Percentiles rank a stretch among this genome's conserved stretches.
phyloP scores from a whole-genome alignment of 2,329 filamentous ascomycete genomes.

The Nectriaceae sp. region DNA sequence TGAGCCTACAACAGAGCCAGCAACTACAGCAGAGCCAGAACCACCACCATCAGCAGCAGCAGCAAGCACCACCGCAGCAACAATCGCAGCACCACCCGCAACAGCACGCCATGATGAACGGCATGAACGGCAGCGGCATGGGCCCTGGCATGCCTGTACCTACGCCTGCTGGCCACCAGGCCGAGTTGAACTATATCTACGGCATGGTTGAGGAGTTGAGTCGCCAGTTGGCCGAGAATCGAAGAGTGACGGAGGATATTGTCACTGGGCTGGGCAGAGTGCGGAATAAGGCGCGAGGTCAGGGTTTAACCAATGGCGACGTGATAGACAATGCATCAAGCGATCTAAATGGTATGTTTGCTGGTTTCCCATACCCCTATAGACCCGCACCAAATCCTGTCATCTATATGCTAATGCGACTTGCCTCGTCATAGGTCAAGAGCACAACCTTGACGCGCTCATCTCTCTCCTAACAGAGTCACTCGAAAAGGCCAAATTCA shows the following conservation, averaged over 20 bases:
- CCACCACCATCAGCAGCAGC: constrained; percentile 22
- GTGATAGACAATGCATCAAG: constrained; percentile 57
- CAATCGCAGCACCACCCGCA: constrained; percentile 15
- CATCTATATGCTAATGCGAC: constrained; percentile 1
- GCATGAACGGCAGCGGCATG: constrained; percentile 51
- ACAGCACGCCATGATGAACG: constrained; percentile 45
- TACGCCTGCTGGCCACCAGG: constrained; percentile 67
- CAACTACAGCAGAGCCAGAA: constrained; percentile 27
- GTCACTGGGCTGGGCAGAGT: constrained; percentile 64
- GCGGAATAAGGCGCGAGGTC: constrained; percentile 55
- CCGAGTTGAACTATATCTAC: constrained; percentile 69
- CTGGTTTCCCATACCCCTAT: constrained; percentile 1
- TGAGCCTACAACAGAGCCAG: constrained; percentile 15
- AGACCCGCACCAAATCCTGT: neutral
- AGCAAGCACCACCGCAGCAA: constrained; percentile 15
- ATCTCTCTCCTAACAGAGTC: constrained; percentile 63
- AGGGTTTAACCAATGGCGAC: constrained; percentile 59
- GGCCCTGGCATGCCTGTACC: constrained; percentile 52
- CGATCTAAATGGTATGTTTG: constrained; percentile 54
- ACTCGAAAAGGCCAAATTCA: constrained; percentile 62
- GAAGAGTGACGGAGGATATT: constrained; percentile 63
- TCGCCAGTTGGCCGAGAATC: constrained; percentile 62
- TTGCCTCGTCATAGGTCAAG: constrained; percentile 47
- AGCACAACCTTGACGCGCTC: constrained; percentile 61
- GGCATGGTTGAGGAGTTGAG: constrained; percentile 68